phyloP scores from a whole-genome alignment of 225 moss, liverwort and hornwort genomes.

The Pleurozium schreberi region DNA sequence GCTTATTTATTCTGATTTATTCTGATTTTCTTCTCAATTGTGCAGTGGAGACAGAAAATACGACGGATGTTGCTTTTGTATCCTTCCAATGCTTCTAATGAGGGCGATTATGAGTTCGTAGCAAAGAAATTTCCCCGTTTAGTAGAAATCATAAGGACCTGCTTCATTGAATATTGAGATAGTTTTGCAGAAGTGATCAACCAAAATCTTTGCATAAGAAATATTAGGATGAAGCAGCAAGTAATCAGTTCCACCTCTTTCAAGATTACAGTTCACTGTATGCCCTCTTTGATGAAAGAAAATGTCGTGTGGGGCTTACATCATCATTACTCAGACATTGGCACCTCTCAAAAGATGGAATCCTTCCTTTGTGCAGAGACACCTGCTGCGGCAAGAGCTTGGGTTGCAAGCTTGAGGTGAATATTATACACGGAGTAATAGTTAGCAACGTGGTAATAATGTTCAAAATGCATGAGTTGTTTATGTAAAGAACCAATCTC shows the following conservation, averaged over 20 bases:
- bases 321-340: conserved; percentile 53
- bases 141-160: neutral
- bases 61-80: conserved; percentile 99
- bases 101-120: neutral
- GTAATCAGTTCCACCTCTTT: neutral
- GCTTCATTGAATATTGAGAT: neutral
- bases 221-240: neutral
- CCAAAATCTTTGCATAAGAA: neutral
- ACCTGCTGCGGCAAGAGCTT: conserved; percentile 78
- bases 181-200: neutral
- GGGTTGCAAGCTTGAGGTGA: conserved; percentile 93
- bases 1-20: neutral
- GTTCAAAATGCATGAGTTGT: neutral
- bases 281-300: neutral
- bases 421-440: neutral
- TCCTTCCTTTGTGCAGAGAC: conserved; percentile 95
- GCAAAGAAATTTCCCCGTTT: neutral
- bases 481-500: neutral
- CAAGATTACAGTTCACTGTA: neutral
- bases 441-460: neutral
- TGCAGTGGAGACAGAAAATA: conserved; percentile 92
- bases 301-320: conserved; percentile 8
- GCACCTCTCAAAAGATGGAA: conserved; percentile 85
- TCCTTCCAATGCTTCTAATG: conserved; percentile 27
- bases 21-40: neutral